phyloP scores from a whole-genome alignment of 345 rosid genomes.

The Pseudoturritis turrita region DNA sequence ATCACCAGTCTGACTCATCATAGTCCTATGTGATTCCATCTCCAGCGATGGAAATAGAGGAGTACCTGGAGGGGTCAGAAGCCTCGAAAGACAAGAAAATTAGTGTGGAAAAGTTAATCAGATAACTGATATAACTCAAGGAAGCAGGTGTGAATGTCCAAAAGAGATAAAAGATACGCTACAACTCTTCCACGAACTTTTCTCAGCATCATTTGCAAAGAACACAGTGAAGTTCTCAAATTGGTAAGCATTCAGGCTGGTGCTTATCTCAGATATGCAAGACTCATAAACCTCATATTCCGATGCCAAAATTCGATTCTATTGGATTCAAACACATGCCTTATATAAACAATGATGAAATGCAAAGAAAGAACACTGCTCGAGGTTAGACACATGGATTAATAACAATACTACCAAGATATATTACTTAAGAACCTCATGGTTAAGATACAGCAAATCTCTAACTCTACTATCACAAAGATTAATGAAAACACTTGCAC shows the following conservation, averaged over 20 bases:
- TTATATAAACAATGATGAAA: neutral
- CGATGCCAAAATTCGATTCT: neutral
- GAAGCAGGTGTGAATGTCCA: neutral
- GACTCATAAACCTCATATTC: neutral
- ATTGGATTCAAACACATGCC: neutral
- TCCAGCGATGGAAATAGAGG: constrained; percentile 97
- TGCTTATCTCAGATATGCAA: neutral
- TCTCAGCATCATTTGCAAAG: constrained; percentile 2
- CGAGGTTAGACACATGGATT: neutral
- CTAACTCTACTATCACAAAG: neutral
- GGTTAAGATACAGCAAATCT: neutral
- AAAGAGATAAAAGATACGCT: neutral
- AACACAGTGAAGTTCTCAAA: neutral
- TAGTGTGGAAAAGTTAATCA: neutral
- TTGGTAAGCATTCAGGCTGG: neutral
- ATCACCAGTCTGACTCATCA: constrained; percentile 64
- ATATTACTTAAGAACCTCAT: neutral
- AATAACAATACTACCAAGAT: neutral
- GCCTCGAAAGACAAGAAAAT: constrained; percentile 47
- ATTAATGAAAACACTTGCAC: neutral
- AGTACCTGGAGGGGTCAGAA: constrained; percentile 94
- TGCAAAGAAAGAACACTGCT: neutral
- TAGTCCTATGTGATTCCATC: constrained; percentile 76
- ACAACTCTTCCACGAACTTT: neutral
- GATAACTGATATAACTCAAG: neutral